Evolutionary conservation across 768 basidiomycete genomes (phyloP).

Genomic region (Suillus subluteus): DNA sequence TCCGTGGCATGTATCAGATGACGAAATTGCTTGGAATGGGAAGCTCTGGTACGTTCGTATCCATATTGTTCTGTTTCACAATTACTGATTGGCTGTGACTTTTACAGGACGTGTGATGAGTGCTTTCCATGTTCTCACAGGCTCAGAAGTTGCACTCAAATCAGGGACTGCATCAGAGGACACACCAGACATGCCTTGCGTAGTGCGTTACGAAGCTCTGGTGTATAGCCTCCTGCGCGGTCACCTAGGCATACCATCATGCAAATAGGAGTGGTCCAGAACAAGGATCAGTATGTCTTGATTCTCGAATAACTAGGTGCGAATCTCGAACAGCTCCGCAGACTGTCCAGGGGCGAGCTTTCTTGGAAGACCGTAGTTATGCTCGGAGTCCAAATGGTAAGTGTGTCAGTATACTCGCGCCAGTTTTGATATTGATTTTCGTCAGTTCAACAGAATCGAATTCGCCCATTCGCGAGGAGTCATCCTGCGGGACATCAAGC

Average conservation of each 20-base stretch:
- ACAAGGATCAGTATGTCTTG: slow-evolving; percentile 15
- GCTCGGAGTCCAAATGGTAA: slow-evolving; percentile 21
- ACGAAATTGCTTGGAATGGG: too few species aligned
- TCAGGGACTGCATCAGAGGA: too few species aligned
- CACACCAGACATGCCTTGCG: too few species aligned
- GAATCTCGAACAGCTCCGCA: slow-evolving; percentile 15
- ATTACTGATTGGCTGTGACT: too few species aligned
- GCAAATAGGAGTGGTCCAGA: slow-evolving; percentile 22
- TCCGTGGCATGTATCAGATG: too few species aligned
- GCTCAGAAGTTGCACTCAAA: too few species aligned
- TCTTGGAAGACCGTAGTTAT: slow-evolving; percentile 25
- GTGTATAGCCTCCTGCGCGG: slow-evolving; percentile 22
- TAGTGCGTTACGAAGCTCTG: slow-evolving; percentile 15
- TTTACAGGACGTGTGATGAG: too few species aligned
- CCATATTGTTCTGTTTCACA: too few species aligned
- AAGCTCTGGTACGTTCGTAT: too few species aligned
- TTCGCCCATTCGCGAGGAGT: slow-evolving; percentile 22
- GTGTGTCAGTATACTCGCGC: not conserved
- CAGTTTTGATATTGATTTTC: not conserved
- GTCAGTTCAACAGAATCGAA: slow-evolving; percentile 22
- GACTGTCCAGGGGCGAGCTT: slow-evolving; percentile 23
- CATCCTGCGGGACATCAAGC: slow-evolving; percentile 27
- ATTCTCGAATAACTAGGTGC: slow-evolving; percentile 12
- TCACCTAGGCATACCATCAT: slow-evolving; percentile 15
- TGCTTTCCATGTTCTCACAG: too few species aligned